These are phyloP conservation scores for Prinsepia uniflora DNA, from an alignment of 306 rosid genomes.

Conservation along the genomic window DNA sequence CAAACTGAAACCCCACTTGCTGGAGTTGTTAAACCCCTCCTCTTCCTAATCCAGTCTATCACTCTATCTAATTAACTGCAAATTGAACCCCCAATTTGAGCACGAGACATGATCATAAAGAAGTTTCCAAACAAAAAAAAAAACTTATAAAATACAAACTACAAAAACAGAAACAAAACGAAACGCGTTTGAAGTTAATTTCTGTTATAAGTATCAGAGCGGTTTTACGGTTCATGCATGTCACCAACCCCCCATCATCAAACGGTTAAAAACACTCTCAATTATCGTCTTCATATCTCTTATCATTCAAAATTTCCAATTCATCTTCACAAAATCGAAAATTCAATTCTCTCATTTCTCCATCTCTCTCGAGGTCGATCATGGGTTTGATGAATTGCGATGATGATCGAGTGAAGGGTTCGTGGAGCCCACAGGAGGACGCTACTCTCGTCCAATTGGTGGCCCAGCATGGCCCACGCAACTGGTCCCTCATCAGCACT, in stretches of 20 bases:
- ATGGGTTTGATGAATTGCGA: not conserved
- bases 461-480: constrained; percentile 56
- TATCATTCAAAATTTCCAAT: not conserved
- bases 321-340: not conserved
- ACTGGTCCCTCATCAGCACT: constrained; percentile 73
- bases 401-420: constrained; percentile 58
- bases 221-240: constrained; percentile 56
- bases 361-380: not conserved
- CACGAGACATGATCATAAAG: not conserved
- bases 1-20: not conserved
- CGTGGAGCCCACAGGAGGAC: constrained; percentile 86
- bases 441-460: constrained; percentile 55
- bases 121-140: not conserved
- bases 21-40: constrained; percentile 4
- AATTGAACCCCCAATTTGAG: not conserved
- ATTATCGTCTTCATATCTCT: not conserved
- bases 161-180: constrained; percentile 22
- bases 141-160: not conserved
- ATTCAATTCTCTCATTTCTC: not conserved
- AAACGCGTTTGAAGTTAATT: constrained; percentile 29
- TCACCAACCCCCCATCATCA: constrained; percentile 31
- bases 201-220: constrained; percentile 26
- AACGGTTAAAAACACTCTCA: constrained; percentile 24
- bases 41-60: not conserved
- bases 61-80: not conserved